Evolutionary conservation across 148 eudicot species (phyloP).

Genomic region (Arbutus unedo): DNA sequence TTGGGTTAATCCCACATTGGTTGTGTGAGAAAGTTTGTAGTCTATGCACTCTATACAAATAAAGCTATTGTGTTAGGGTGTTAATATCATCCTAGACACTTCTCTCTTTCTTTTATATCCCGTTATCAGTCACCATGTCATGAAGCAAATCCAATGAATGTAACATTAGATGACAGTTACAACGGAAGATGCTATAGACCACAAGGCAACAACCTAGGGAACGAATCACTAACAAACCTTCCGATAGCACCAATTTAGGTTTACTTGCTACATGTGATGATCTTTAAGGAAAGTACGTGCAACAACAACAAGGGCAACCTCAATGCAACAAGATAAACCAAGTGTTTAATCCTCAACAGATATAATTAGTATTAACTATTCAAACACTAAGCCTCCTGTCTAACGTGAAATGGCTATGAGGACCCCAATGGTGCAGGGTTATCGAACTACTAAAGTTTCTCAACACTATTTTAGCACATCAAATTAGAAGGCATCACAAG

Average conservation of each 20-base stretch:
- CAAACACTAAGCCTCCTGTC: not conserved
- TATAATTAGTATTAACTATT: not conserved
- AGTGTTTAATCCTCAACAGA: not conserved
- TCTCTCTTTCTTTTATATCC: too few species aligned
- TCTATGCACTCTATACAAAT: too few species aligned
- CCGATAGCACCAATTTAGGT: not conserved
- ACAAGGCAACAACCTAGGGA: not conserved
- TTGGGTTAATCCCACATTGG: too few species aligned
- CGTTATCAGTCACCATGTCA: not conserved
- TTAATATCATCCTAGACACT: too few species aligned
- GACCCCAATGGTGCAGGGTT: not conserved
- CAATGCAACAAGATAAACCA: not conserved
- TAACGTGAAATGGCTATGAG: not conserved
- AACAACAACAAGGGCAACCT: not conserved
- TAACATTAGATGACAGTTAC: not conserved
- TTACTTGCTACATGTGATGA: not conserved
- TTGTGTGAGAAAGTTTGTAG: too few species aligned
- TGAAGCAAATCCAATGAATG: not conserved
- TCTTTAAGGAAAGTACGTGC: not conserved
- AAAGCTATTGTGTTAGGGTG: too few species aligned
- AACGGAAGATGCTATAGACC: not conserved
- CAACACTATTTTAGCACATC: not conserved
- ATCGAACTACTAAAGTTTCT: not conserved
- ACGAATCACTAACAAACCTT: not conserved
- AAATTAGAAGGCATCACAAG: slow-evolving; percentile 1